These are phyloP conservation scores for Plasmodium gallinaceum DNA, from an alignment of 169 alveolate species.

Conservation along the genomic window DNA sequence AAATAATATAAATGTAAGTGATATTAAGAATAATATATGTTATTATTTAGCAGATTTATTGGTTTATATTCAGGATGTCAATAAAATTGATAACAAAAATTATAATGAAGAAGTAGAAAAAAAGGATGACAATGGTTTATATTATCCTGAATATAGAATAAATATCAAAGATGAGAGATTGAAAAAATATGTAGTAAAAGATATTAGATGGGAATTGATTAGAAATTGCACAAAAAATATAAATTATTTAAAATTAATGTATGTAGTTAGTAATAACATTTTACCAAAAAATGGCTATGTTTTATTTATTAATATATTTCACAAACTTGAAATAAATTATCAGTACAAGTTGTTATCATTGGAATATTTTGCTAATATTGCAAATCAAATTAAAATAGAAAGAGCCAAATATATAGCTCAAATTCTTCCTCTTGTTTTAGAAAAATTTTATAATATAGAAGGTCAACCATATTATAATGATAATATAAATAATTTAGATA, in stretches of 20 bases:
- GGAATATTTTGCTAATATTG: constrained; percentile 73
- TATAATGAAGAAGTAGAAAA: constrained; percentile 10
- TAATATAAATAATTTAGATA: constrained; percentile 47
- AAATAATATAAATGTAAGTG: constrained; percentile 9
- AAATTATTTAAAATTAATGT: constrained; percentile 61
- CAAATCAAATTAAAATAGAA: constrained; percentile 43
- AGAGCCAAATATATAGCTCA: constrained; percentile 78
- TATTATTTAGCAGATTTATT: constrained; percentile 64
- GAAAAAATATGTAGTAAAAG: constrained; percentile 20
- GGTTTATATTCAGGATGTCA: constrained; percentile 42
- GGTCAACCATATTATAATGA: constrained; percentile 76
- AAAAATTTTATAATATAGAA: constrained; percentile 61
- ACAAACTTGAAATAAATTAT: constrained; percentile 46
- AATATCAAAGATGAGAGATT: constrained; percentile 47
- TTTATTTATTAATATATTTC: constrained; percentile 58
- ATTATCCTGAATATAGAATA: constrained; percentile 36
- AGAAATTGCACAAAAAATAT: constrained; percentile 65
- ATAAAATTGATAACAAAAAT: constrained; percentile 22
- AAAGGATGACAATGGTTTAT: neutral
- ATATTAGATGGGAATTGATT: constrained; percentile 30
- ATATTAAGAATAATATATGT: constrained; percentile 34
- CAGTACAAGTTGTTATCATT: constrained; percentile 59
- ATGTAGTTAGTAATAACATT: constrained; percentile 39
- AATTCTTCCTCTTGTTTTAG: constrained; percentile 60
- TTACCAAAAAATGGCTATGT: constrained; percentile 75